phyloP scores from a whole-genome alignment of 176 grass and related monocot species.

The Coix lacrymajobi region DNA sequence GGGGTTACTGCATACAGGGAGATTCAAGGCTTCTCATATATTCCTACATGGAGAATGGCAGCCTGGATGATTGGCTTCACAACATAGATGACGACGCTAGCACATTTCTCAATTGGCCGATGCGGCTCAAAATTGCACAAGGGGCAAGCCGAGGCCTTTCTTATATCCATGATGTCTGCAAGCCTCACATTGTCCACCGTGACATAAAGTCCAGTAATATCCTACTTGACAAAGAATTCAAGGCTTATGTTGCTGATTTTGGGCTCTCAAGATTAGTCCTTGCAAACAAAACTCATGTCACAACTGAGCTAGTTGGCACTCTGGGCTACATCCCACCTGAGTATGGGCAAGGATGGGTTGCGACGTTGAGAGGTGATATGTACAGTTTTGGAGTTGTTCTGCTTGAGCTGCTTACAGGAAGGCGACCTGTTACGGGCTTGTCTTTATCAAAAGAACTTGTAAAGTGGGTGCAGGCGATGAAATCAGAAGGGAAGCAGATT shows the following conservation, averaged over 20 bases:
- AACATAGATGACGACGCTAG: too few species aligned
- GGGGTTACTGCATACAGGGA: conserved; percentile 53
- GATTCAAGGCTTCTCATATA: conserved; percentile 53
- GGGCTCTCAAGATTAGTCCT: conserved; percentile 65
- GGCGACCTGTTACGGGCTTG: conserved; percentile 43
- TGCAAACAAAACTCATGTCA: conserved; percentile 59
- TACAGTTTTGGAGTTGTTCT: conserved; percentile 87
- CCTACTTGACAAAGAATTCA: conserved; percentile 56
- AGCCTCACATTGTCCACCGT: too few species aligned
- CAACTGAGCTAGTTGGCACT: conserved; percentile 64
- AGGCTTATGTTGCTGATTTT: conserved; percentile 78
- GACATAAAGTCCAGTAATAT: conserved; percentile 88
- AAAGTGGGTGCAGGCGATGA: conserved; percentile 50
- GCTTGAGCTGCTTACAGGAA: conserved; percentile 62
- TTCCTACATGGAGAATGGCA: conserved; percentile 70
- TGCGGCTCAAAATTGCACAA: too few species aligned
- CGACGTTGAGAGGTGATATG: conserved; percentile 63
- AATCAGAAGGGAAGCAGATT: conserved; percentile 19
- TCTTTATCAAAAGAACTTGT: conserved; percentile 47
- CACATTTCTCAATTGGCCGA: too few species aligned
- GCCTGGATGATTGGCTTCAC: conserved; percentile 76
- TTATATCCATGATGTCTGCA: too few species aligned
- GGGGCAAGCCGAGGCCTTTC: too few species aligned
- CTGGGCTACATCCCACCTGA: conserved; percentile 80
- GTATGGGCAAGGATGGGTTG: conserved; percentile 63